Evolutionary conservation across 2,329 filamentous ascomycete genomes (phyloP).

Genomic region (Clarireedia paspali): DNA sequence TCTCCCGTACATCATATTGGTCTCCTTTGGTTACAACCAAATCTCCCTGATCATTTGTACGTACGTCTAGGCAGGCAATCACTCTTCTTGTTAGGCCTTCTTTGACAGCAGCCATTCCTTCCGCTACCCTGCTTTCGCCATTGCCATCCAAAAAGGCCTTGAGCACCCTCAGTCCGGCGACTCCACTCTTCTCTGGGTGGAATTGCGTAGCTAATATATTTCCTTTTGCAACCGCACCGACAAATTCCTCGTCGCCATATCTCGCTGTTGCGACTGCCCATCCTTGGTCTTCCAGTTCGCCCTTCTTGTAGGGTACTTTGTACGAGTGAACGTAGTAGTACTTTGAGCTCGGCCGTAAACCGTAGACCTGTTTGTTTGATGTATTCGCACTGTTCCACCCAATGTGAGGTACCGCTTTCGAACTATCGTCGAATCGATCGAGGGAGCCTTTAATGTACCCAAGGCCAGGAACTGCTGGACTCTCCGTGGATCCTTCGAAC

Average conservation of each 20-base stretch:
- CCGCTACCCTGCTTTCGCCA: conserved; percentile 27
- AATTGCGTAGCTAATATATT: conserved; percentile 93
- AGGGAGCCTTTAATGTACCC: conserved; percentile 65
- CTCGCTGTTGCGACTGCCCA: conserved; percentile 89
- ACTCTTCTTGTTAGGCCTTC: conserved; percentile 85
- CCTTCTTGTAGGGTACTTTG: conserved; percentile 67
- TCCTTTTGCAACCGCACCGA: conserved; percentile 78
- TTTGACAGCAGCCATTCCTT: conserved; percentile 23
- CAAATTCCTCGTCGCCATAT: conserved; percentile 84
- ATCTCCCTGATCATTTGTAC: conserved; percentile 88
- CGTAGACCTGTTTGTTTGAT: conserved; percentile 58
- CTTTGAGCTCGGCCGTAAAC: conserved; percentile 72
- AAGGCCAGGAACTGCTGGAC: conserved; percentile 62
- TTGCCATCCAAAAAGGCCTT: conserved; percentile 78
- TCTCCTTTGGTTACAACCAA: conserved; percentile 97
- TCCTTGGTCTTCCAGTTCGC: conserved; percentile 69
- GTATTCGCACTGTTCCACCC: conserved; percentile 92
- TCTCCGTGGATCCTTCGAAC: conserved; percentile 79
- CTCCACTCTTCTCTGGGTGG: conserved; percentile 94
- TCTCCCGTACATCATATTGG: conserved; percentile 96
- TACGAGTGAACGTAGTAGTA: conserved; percentile 99
- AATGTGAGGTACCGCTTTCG: conserved; percentile 96
- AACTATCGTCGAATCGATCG: conserved; percentile 64
- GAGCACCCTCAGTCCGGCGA: conserved; percentile 75
- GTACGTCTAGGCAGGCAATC: conserved; percentile 93